These are phyloP conservation scores for Pythium volutum DNA, from an alignment of 352 stramenopile genomes.

Conservation along the genomic window DNA sequence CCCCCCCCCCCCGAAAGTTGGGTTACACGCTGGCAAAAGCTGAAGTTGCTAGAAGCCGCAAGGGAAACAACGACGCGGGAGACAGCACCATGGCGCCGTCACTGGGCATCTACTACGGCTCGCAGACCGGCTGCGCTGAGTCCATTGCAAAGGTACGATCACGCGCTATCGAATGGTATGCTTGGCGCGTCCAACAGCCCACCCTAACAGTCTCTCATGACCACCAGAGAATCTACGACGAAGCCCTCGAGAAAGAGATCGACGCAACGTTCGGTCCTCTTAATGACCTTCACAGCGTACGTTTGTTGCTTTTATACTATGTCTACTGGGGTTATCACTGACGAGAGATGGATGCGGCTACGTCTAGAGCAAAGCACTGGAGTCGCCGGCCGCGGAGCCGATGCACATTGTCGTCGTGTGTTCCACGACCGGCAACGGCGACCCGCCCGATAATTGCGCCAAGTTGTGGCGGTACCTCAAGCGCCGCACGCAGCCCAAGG, in stretches of 20 bases:
- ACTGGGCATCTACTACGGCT: constrained; percentile 78
- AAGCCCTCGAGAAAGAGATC: constrained; percentile 54
- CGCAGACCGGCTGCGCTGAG: constrained; percentile 86
- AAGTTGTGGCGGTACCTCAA: constrained; percentile 94
- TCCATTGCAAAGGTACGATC: constrained; percentile 72
- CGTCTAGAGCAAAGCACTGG: constrained; percentile 34
- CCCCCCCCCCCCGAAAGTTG: not conserved
- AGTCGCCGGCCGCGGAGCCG: constrained; percentile 26
- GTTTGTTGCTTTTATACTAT: not conserved
- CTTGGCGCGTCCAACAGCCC: not conserved
- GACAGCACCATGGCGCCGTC: constrained; percentile 16
- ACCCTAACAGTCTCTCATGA: constrained; percentile 6
- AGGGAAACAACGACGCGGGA: no score
- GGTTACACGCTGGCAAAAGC: constrained; percentile 15
- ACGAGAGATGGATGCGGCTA: not conserved
- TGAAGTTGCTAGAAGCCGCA: no score
- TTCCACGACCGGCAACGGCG: constrained; percentile 95
- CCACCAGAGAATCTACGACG: constrained; percentile 57
- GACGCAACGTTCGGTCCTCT: constrained; percentile 50
- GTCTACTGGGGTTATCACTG: not conserved
- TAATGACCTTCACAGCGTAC: constrained; percentile 72
- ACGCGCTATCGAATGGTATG: not conserved
- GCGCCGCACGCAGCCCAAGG: constrained; percentile 70
- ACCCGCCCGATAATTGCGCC: constrained; percentile 92
- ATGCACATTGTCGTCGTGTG: constrained; percentile 85